Base-by-base conservation (phyloP, 352 stramenopile species). In the Phytophthora quininea region DNA sequence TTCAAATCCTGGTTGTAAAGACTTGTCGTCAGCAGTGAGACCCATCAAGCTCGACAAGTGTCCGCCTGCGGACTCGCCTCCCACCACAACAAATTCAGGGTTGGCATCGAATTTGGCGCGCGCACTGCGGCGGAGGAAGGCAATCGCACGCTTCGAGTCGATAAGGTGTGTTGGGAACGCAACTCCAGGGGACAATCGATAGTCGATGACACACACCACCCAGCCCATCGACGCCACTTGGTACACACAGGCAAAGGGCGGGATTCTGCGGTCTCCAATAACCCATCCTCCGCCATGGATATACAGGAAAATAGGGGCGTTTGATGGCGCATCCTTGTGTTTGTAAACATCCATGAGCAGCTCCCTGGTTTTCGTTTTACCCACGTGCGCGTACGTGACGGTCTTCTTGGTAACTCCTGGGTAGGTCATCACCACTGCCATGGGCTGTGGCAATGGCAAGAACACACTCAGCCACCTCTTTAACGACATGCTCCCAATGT, bases 161-260 rank as follows among this genome's bases (percentile, higher is more conserved):
- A 90, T 88, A 33, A 91, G 52, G 37, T 89, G 79, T 43, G 66
- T 76, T 47, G 83, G 83, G 57, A 90, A 91, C 43, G 72, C 66
- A 14, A 86, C 71, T 58, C 71, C 73, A n/a, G 83, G 83, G 5
- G 81, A 89, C 9, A 89, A 49, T 3, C 83, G 79, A 68, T 91
- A 91, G 77, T 91, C 83, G 29, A 90, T 88, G 29, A 88, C 75
- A 55, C 79, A 89, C 19, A 91, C 80, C 12, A 90, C 51, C 81
- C 82, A 91, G 29, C 82, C 83, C 49, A 84, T 74, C 5, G 62
- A 67, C 9, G 74, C 82, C 5, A 90, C 73, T 38, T 89, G 75
- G 56, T 91, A 83, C 1, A 91, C 61, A 7, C 86, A 78, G 11
- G 79, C 51, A 19, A 76, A 79, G 9, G 78, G 81, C 14, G 80